Conservation (phyloP, 768 basidiomycete genomes). For the Chiua virens region DNA sequence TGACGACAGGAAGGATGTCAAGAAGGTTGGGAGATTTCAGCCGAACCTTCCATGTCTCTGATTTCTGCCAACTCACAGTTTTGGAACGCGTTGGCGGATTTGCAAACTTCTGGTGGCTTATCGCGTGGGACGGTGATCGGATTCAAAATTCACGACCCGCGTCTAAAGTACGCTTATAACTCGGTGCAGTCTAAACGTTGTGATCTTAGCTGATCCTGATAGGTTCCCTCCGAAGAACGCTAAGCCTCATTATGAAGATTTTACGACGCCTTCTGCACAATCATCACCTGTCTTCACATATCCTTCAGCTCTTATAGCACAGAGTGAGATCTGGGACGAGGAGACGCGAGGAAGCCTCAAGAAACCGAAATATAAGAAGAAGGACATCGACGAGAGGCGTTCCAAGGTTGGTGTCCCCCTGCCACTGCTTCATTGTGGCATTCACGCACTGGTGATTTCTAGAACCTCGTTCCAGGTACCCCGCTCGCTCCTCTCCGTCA, state of each 20-base stretch:
- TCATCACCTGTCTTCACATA: slow-evolving; percentile 36
- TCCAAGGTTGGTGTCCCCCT: slow-evolving; percentile 51
- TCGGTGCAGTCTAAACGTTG: background rate
- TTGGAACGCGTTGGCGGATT: slow-evolving; percentile 59
- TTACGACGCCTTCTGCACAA: slow-evolving; percentile 23
- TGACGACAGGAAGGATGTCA: slow-evolving; percentile 55
- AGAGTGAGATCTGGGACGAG: slow-evolving; percentile 72
- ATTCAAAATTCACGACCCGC: slow-evolving; percentile 80
- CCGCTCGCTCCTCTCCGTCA: slow-evolving; percentile 61
- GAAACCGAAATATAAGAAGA: slow-evolving; percentile 73
- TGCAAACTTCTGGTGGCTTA: slow-evolving; percentile 66
- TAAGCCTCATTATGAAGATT: slow-evolving; percentile 37
- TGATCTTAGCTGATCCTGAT: background rate
- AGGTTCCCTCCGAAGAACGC: slow-evolving; percentile 88
- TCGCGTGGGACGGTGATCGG: slow-evolving; percentile 79
- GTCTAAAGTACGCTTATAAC: slow-evolving; percentile 61
- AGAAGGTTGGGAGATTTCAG: slow-evolving; percentile 42
- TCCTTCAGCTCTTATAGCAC: slow-evolving; percentile 60
- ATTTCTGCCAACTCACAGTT: slow-evolving; percentile 17
- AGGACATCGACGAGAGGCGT: slow-evolving; percentile 82
- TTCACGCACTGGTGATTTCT: slow-evolving; percentile 1
- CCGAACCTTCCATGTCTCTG: background rate
- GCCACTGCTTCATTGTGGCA: background rate
- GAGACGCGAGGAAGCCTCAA: slow-evolving; percentile 51
- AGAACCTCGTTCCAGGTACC: slow-evolving; percentile 82